Evolutionary conservation across 169 alveolate genomes (phyloP), one percentile per base, ranked within the genome.

Genomic region (Babesia bovis): DNA sequence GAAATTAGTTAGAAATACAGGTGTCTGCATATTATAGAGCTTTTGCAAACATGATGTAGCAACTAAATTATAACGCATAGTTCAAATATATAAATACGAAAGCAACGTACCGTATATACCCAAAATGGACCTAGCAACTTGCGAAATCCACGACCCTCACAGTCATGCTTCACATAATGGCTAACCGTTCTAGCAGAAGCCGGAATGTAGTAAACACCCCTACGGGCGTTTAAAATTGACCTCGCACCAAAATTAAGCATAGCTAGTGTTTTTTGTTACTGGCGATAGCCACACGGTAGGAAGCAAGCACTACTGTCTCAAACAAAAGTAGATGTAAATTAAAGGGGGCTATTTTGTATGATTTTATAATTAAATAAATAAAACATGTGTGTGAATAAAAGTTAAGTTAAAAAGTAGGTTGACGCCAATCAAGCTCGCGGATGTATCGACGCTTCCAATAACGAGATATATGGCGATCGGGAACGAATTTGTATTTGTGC

Each of bases 391-490:
- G 15, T 12, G 10, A 40, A 40, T 40, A 40, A 12, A 40, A 15
- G 26, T 47, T n/a, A 23, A 15, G 41, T 33, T 35, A 66, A 53
- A 76, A 63, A 21, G 69, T 55, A 17, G 92, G 92, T 41, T 82
- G 90, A 40, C 85, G 71, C 82, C 88, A 83, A 82, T 76, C 70
- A 28, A 65, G n/a, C 30, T 81, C 75, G 23, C 36, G 66, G 66
- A 55, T 74, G 50, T 66, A 69, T 35, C 85, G 56, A 36, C 63
- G 44, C 33, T 40, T 87, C 87, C 90, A 72, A 73, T 89, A 90
- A 30, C 88, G 73, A 19, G 92, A 85, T 28, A 89, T 82, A 72
- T 89, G 93, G 41, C 90, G 87, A 50, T 90, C 95, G 17, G 95
- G 95, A 26, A 89, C 90, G 57, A 89, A 84, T 42, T 65, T 65